Percentiles rank a stretch among this genome's conserved stretches.
Evolutionary conservation across 768 basidiomycete species (phyloP).

Genomic region (Rhizopogon salebrosus): DNA sequence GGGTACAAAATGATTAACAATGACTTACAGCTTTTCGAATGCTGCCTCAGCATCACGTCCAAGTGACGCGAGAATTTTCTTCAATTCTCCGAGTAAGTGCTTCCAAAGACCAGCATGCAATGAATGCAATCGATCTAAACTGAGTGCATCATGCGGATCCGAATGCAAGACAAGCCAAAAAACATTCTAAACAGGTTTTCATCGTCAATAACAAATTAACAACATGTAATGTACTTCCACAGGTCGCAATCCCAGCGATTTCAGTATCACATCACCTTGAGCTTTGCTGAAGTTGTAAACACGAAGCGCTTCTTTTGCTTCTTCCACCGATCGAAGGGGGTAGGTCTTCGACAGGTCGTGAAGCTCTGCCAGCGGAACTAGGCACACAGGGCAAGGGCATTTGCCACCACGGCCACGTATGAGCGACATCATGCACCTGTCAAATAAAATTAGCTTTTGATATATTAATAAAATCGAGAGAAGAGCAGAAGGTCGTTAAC

Average conservation of each 20-base stretch:
- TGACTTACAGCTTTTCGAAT: conserved; percentile 20
- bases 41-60: conserved; percentile 5
- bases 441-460: neutral
- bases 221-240: conserved; percentile 10
- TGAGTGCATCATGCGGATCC: conserved; percentile 28
- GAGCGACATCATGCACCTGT: conserved; percentile 34
- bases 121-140: conserved; percentile 36
- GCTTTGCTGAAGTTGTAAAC: neutral
- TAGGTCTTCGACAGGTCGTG: conserved; percentile 15
- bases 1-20: too few species aligned
- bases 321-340: conserved; percentile 9
- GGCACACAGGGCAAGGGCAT: conserved; percentile 35
- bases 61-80: conserved; percentile 13
- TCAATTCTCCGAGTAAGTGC: conserved; percentile 26
- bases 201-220: neutral
- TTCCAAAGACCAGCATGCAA: conserved; percentile 29
- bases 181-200: conserved; percentile 27
- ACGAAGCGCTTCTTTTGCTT: conserved; percentile 9
- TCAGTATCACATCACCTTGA: conserved; percentile 17
- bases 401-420: conserved; percentile 24
- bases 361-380: conserved; percentile 25
- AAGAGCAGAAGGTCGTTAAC: neutral
- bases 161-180: conserved; percentile 34
- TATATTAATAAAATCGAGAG: neutral
- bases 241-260: conserved; percentile 13